Evolutionary conservation across 1,284 basidiomycete genomes (phyloP).

Genomic region (Athelia sp.): DNA sequence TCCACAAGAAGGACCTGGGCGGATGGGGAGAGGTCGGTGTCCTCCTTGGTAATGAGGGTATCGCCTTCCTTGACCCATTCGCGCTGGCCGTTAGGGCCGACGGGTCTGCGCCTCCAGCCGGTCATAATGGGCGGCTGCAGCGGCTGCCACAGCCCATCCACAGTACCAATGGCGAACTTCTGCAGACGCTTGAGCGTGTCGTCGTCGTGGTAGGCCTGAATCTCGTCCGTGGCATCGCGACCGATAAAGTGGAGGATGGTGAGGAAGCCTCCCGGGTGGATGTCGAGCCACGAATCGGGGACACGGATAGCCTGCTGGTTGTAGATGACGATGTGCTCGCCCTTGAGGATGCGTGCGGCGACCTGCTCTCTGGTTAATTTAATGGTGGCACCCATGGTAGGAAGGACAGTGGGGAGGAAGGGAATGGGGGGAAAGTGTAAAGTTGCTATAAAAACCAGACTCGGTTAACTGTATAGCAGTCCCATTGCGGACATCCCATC

Average conservation of each 20-base stretch:
- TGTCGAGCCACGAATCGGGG: conserved; percentile 76
- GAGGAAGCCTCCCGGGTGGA: conserved; percentile 89
- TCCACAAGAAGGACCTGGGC: conserved; percentile 63
- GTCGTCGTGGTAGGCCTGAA: conserved; percentile 86
- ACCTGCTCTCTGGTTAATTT: conserved; percentile 54
- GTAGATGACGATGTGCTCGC: conserved; percentile 81
- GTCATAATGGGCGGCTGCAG: conserved; percentile 87
- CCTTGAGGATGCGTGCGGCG: conserved; percentile 66
- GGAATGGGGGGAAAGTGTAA: too few relatives aligned
- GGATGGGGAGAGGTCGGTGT: conserved; percentile 30
- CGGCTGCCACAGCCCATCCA: conserved; percentile 73
- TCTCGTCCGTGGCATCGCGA: conserved; percentile 92
- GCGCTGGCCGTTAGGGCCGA: conserved; percentile 34
- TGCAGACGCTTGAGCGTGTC: conserved; percentile 62
- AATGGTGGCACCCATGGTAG: conserved; percentile 24
- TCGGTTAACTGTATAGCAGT: too few relatives aligned
- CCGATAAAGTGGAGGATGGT: conserved; percentile 95
- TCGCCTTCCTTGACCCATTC: conserved; percentile 63
- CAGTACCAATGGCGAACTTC: conserved; percentile 72
- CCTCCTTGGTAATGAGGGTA: conserved; percentile 33
- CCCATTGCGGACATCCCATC: too few relatives aligned
- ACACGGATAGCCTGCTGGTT: conserved; percentile 75
- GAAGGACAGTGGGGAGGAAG: too few relatives aligned
- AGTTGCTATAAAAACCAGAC: too few relatives aligned
- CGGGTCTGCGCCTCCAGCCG: conserved; percentile 63